Evolutionary conservation across 352 stramenopile genomes (phyloP), one percentile per base, ranked within the genome.

Genomic region (Phytophthora multivora): DNA sequence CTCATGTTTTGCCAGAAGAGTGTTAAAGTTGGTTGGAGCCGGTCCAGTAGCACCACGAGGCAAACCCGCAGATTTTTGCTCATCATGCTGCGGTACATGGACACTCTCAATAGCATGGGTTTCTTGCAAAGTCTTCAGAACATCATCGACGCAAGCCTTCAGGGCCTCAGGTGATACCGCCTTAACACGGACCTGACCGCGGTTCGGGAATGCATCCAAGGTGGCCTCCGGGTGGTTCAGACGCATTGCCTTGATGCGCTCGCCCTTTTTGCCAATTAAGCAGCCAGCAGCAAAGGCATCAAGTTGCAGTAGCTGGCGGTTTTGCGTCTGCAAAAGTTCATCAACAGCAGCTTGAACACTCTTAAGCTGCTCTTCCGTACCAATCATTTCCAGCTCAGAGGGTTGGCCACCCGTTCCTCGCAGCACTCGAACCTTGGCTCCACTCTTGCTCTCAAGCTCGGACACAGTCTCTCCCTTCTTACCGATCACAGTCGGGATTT

Each of bases 381-480:
- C 85, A 13, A 90, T 78, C 71, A 93, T 89, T 48, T 93, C 80
- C 1, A 93, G 59, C 57, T 93, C 85, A 13, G 77, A 79, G 0
- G 68, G 52, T 18, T 73, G 61, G 9, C 58, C 62, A 2, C 51
- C 60, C 2, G 56, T 69, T 36, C 79, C 72, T 19, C 73, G 73
- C 30, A 91, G 33, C 9, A 93, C 82, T 2, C 73, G 76, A 6
- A 93, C 59, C 43, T 86, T 80, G 26, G 73, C 80, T 16, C 85
- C 85, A 16, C 70, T 88, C 47, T 80, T 75, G n/a, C 47, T 79
- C 52, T 91, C 82, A 9, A 93, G 67, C 25, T 89, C 68, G 5
- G 73, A 80, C 33, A 93, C 81, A 40, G 85, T 93, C 53, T 90
- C 80, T 11, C 85, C 85, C 51, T 91, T 91, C 69, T 90, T 89